Evolutionary conservation across 345 rosid genomes (phyloP).

Genomic region (Viola odorata): DNA sequence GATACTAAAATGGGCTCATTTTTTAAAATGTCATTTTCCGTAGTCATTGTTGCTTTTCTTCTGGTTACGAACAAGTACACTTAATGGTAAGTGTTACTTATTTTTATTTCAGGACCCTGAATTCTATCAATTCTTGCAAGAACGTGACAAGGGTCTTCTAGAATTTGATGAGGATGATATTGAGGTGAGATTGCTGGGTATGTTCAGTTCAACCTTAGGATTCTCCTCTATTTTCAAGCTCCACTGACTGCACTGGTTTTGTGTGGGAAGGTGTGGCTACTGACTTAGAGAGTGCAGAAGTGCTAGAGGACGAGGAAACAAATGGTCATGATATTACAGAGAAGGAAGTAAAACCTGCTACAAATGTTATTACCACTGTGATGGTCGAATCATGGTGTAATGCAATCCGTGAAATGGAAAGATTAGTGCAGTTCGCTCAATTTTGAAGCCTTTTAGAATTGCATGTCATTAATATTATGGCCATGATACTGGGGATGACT

Average conservation of each 20-base stretch:
- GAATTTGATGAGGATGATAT: conserved; percentile 65
- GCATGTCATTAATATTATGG: conserved; percentile 99
- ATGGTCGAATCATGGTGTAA: conserved; percentile 84
- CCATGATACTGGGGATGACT: conserved; percentile 70
- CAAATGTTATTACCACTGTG: conserved; percentile 48
- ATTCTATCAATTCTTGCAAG: conserved; percentile 68
- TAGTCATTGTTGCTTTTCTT: no score
- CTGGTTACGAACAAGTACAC: background rate
- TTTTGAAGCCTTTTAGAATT: conserved; percentile 80
- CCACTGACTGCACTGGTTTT: conserved; percentile 8
- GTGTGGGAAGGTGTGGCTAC: conserved; percentile 45
- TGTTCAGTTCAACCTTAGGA: background rate
- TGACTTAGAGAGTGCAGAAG: conserved; percentile 42
- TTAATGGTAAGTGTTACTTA: no score
- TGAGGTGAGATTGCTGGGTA: conserved; percentile 43
- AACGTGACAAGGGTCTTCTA: conserved; percentile 68
- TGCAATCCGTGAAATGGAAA: conserved; percentile 48
- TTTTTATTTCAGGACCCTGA: conserved; percentile 77
- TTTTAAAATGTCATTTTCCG: no score
- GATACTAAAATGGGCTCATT: no score
- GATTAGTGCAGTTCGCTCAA: conserved; percentile 63
- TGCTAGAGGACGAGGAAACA: conserved; percentile 32
- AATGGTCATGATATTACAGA: conserved; percentile 18
- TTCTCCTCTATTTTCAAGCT: background rate
- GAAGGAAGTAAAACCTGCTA: conserved; percentile 39